A percentile compares a stretch with the other conserved stretches of the same genome.
Conservation (phyloP, 257 asterid species). For the Galeopsis tetrahit region DNA sequence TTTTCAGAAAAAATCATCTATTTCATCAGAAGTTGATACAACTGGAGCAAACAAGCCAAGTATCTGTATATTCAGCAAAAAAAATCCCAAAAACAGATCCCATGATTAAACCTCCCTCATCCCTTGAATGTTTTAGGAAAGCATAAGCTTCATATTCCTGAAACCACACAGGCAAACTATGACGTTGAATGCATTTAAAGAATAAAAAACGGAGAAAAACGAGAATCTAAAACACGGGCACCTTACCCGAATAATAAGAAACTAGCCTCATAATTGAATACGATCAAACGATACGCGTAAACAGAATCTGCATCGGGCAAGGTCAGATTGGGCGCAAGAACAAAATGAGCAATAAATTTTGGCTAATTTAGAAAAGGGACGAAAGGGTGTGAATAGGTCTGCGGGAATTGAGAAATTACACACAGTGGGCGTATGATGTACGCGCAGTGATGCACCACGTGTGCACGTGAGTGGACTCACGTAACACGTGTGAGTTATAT, state of each 20-base stretch:
- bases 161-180: neutral
- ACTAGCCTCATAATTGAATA: slow-evolving; percentile 34
- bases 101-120: slow-evolving; percentile 18
- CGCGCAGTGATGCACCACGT: neutral
- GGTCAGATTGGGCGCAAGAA: neutral
- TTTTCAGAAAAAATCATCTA: slow-evolving; percentile 1
- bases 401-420: slow-evolving; percentile 22
- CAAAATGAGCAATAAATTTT: neutral
- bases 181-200: neutral
- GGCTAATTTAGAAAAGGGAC: slow-evolving; percentile 15
- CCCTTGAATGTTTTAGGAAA: slow-evolving; percentile 1
- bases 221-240: slow-evolving; percentile 1
- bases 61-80: slow-evolving; percentile 18
- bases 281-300: slow-evolving; percentile 14
- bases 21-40: neutral
- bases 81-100: slow-evolving; percentile 15
- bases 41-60: neutral
- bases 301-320: slow-evolving; percentile 5
- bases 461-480: slow-evolving; percentile 27
- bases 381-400: slow-evolving; percentile 15
- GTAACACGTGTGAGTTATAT: slow-evolving; percentile 17
- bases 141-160: slow-evolving; percentile 30
- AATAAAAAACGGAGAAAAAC: slow-evolving; percentile 8
- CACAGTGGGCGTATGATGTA: slow-evolving; percentile 30
- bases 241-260: slow-evolving; percentile 37